Percentiles rank a stretch among this genome's conserved stretches.
Evolutionary conservation across 2,329 filamentous ascomycete genomes (phyloP).

Genomic region (Diaporthe aspalathi): DNA sequence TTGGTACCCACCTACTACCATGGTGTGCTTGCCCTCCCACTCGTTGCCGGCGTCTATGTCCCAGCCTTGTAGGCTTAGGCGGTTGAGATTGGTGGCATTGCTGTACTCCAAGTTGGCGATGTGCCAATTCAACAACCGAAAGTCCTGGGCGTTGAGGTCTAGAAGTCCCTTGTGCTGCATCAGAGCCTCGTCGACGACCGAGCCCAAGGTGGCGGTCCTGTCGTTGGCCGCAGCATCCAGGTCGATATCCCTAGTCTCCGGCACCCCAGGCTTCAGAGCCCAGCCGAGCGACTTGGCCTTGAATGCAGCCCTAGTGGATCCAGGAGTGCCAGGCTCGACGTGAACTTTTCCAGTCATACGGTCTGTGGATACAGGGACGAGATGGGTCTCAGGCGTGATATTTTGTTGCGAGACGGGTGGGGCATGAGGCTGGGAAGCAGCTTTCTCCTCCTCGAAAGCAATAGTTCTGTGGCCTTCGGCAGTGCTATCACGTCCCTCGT

Average conservation of each 20-base stretch:
- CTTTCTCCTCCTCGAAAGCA: constrained; percentile 77
- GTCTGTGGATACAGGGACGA: constrained; percentile 74
- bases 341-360: constrained; percentile 79
- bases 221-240: constrained; percentile 73
- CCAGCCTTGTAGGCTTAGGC: constrained; percentile 90
- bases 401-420: constrained; percentile 65
- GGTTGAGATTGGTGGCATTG: constrained; percentile 88
- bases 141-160: constrained; percentile 85
- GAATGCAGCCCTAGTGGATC: constrained; percentile 78
- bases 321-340: constrained; percentile 75
- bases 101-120: constrained; percentile 98
- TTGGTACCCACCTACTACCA: constrained; percentile 94
- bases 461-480: constrained; percentile 79
- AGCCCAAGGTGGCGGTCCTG: constrained; percentile 81
- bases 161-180: constrained; percentile 86
- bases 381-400: constrained; percentile 63
- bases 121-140: constrained; percentile 96
- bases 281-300: constrained; percentile 88
- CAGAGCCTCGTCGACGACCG: constrained; percentile 93
- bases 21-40: constrained; percentile 93
- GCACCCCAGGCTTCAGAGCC: constrained; percentile 73
- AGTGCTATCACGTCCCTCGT: constrained; percentile 82
- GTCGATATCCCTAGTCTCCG: constrained; percentile 75
- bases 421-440: constrained; percentile 68
- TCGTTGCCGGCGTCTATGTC: constrained; percentile 98